Evolutionary conservation across 306 rosid genomes (phyloP).

Genomic region (Lotus japonicus): DNA sequence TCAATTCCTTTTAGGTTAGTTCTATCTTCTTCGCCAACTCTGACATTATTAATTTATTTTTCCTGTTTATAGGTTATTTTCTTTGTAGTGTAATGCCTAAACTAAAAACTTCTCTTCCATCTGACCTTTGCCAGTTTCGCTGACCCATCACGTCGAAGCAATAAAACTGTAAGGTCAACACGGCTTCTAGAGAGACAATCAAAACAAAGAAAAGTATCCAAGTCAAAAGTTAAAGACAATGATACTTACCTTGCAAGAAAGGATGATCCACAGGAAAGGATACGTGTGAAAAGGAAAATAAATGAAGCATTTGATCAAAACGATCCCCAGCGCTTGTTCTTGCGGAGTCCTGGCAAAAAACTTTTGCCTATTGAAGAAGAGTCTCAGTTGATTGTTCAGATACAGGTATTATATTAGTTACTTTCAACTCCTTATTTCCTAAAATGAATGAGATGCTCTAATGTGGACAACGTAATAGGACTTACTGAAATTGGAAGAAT

Average conservation of each 20-base stretch:
- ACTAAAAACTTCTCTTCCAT: slow-evolving; percentile 26
- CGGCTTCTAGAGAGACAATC: slow-evolving; percentile 66
- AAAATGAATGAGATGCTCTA: not conserved
- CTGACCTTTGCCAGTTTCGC: slow-evolving; percentile 29
- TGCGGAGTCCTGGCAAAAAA: slow-evolving; percentile 66
- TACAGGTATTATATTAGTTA: slow-evolving; percentile 53
- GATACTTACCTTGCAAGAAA: slow-evolving; percentile 36
- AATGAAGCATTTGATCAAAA: slow-evolving; percentile 53
- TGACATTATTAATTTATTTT: slow-evolving; percentile 16
- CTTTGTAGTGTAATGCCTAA: slow-evolving; percentile 29
- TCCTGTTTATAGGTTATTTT: slow-evolving; percentile 21
- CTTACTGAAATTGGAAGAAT: slow-evolving; percentile 52
- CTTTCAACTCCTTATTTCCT: slow-evolving; percentile 7
- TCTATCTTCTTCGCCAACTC: slow-evolving; percentile 12
- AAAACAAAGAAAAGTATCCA: slow-evolving; percentile 53
- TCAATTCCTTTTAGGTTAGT: slow-evolving; percentile 57
- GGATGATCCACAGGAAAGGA: slow-evolving; percentile 26
- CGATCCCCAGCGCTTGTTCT: slow-evolving; percentile 57
- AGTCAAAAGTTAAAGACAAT: slow-evolving; percentile 24
- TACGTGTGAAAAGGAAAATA: slow-evolving; percentile 38
- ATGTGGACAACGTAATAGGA: slow-evolving; percentile 50
- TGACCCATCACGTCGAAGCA: slow-evolving; percentile 34
- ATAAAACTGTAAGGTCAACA: slow-evolving; percentile 60
- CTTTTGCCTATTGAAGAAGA: slow-evolving; percentile 82
- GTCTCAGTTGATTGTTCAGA: slow-evolving; percentile 50